A percentile compares a stretch with the other conserved stretches of the same genome.
phyloP scores from a whole-genome alignment of 495 filamentous ascomycete genomes.

The Aspergillus olivimuriae region DNA sequence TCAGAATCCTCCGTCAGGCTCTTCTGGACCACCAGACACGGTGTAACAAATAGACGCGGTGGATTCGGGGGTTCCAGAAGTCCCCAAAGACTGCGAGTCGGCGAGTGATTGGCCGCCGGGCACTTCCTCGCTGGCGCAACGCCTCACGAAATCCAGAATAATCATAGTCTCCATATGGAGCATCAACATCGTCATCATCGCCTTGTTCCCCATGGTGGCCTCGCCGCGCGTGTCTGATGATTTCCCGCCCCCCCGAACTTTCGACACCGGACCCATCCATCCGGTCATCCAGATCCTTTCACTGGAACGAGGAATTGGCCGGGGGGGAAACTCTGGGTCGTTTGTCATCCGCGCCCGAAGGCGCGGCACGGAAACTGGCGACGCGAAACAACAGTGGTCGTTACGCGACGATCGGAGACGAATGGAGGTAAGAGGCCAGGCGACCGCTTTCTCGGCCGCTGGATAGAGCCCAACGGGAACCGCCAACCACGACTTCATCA shows the following conservation, averaged over 20 bases:
- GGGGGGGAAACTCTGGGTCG: conserved; percentile 8
- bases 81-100: conserved; percentile 3
- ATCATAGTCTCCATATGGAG: not conserved
- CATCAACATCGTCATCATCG: not conserved
- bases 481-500: too few relatives aligned
- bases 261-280: not conserved
- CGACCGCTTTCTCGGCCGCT: not conserved
- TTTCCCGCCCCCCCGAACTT: not conserved
- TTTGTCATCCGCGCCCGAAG: conserved; percentile 9
- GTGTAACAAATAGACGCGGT: conserved; percentile 7
- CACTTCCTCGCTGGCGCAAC: too few relatives aligned
- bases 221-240: too few relatives aligned
- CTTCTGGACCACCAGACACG: conserved; percentile 4
- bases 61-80: conserved; percentile 11
- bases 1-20: conserved; percentile 2
- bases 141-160: too few relatives aligned
- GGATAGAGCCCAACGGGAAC: too few relatives aligned
- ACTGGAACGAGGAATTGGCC: not conserved
- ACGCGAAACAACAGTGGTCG: conserved; percentile 6
- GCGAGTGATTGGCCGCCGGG: too few relatives aligned
- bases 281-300: not conserved
- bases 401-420: conserved; percentile 6
- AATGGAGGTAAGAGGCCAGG: not conserved
- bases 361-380: conserved; percentile 6
- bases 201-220: too few relatives aligned